phyloP scores from a whole-genome alignment of 257 asterid species.

The Ajuga chamaepitys region DNA sequence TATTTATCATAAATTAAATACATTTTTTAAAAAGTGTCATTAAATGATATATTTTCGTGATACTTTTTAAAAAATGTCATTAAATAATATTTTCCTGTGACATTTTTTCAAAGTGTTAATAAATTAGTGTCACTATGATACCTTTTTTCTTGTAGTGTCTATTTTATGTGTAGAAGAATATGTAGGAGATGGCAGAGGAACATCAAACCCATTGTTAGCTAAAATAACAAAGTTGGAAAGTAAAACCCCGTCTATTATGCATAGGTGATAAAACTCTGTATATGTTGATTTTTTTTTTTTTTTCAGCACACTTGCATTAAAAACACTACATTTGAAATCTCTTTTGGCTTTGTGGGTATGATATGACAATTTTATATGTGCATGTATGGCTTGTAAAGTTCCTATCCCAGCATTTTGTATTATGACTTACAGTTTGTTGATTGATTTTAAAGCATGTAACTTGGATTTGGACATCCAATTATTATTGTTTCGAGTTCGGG shows the following conservation, averaged over 20 bases:
- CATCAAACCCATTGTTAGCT: slow-evolving; percentile 73
- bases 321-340: background rate
- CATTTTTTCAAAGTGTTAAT: too few species aligned
- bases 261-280: slow-evolving; percentile 56
- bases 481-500: background rate
- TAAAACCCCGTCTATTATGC: slow-evolving; percentile 98
- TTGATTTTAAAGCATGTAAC: slow-evolving; percentile 1
- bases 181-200: slow-evolving; percentile 68
- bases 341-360: background rate
- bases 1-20: too few species aligned
- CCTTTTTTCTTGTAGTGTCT: too few species aligned
- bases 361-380: too few species aligned
- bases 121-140: too few species aligned
- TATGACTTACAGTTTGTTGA: slow-evolving; percentile 1
- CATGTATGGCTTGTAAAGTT: background rate
- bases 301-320: slow-evolving; percentile 6
- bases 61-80: too few species aligned
- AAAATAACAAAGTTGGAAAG: slow-evolving; percentile 81
- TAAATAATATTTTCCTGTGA: too few species aligned
- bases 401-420: background rate
- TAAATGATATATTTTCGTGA: too few species aligned
- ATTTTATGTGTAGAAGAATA: slow-evolving; percentile 30
- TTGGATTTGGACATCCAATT: background rate
- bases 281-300: background rate
- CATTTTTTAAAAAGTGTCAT: too few species aligned